Percentiles rank a stretch among this genome's conserved stretches.
Evolutionary conservation across 306 rosid genomes (phyloP).

Genomic region (Dryas alaskensis): DNA sequence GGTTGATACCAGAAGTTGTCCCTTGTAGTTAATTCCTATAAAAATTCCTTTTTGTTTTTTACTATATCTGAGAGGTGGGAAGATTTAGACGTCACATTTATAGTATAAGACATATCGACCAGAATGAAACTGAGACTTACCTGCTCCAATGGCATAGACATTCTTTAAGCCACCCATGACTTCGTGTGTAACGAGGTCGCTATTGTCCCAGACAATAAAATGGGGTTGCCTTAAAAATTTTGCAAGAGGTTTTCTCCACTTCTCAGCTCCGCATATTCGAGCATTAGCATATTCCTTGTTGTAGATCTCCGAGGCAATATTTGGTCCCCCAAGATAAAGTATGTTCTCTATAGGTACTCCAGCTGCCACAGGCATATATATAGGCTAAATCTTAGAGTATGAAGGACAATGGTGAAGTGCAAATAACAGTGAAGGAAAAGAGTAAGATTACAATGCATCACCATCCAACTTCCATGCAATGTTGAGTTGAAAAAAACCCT

Average conservation of each 20-base stretch:
- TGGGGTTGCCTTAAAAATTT: conserved; percentile 84
- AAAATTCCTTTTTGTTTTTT: neutral
- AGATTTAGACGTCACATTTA: neutral
- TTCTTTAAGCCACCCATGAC: conserved; percentile 99
- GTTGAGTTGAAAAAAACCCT: neutral
- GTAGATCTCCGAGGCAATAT: conserved; percentile 90
- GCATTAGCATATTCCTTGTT: conserved; percentile 96
- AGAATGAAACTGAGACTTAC: conserved; percentile 36
- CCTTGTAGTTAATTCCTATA: neutral
- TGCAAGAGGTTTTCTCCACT: conserved; percentile 90
- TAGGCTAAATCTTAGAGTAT: conserved; percentile 6
- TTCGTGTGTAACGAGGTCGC: conserved; percentile 90
- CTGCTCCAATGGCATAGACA: conserved; percentile 96
- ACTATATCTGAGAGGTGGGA: neutral
- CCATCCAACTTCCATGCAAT: neutral
- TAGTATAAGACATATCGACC: neutral
- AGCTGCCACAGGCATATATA: conserved; percentile 44
- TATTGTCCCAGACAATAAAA: conserved; percentile 90
- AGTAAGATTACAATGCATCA: conserved; percentile 6
- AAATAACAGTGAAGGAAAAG: neutral
- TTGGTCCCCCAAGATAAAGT: conserved; percentile 94
- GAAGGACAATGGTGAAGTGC: conserved; percentile 1
- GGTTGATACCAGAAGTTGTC: neutral
- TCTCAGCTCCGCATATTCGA: conserved; percentile 92
- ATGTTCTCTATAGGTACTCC: conserved; percentile 83